Percentiles rank a stretch among this genome's conserved stretches.
phyloP scores from a whole-genome alignment of 2,329 filamentous ascomycete genomes.

The Scedosporium minutisporum region DNA sequence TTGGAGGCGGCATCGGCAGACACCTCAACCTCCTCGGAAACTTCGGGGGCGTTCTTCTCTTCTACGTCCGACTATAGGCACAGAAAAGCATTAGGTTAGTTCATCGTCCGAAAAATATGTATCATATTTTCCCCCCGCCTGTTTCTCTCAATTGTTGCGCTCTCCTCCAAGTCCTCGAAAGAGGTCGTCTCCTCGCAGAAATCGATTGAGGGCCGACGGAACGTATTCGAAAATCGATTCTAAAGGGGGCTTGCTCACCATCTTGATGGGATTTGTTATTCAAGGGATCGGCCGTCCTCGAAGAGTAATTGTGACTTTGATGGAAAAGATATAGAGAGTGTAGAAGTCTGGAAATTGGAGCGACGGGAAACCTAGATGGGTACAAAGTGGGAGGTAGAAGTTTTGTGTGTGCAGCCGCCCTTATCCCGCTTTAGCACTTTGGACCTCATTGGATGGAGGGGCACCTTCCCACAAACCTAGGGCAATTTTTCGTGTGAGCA shows the following conservation, averaged over 20 bases:
- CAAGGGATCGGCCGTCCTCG: constrained; percentile 53
- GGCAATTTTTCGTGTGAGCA: constrained; percentile 31
- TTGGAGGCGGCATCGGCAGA: constrained; percentile 79
- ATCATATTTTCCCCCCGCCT: neutral
- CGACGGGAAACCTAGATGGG: constrained; percentile 11
- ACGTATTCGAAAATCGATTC: neutral
- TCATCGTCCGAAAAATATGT: neutral
- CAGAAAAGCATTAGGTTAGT: constrained; percentile 7
- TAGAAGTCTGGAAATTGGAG: constrained; percentile 12
- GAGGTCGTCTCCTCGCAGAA: neutral
- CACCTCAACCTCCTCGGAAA: constrained; percentile 83
- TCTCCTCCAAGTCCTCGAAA: neutral
- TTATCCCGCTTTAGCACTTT: neutral
- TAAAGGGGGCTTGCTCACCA: constrained; percentile 37
- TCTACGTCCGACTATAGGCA: constrained; percentile 91
- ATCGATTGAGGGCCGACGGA: neutral
- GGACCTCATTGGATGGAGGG: neutral
- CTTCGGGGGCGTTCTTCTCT: constrained; percentile 88
- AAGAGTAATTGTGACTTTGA: constrained; percentile 37
- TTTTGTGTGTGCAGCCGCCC: constrained; percentile 7
- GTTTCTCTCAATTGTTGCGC: neutral
- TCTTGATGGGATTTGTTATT: constrained; percentile 42
- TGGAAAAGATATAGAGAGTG: neutral
- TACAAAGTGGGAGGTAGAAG: constrained; percentile 11
- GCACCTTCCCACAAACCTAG: constrained; percentile 22